Evolutionary conservation across 345 rosid genomes (phyloP), one percentile per base, ranked within the genome.

Genomic region (Gynandropsis gynandra): DNA sequence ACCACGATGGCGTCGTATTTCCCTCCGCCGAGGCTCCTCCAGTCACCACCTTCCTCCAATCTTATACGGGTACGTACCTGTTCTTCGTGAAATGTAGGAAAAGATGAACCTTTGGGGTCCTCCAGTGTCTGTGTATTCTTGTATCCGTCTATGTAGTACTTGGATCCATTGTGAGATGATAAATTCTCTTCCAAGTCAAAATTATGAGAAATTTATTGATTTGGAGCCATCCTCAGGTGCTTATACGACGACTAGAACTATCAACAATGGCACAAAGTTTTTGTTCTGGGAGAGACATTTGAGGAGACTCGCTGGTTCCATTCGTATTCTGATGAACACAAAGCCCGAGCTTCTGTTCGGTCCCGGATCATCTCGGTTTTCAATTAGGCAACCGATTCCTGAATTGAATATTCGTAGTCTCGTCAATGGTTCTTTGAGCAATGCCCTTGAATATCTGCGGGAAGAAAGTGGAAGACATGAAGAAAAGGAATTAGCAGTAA

Each of bases 231-330:
- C 16, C 10, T n/a, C 73, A 82, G 95, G 97, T 32, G 83, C 93
- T 16, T 85, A 85, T 77, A 79, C 95, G 4, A 82, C 89, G 58
- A 72, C 98, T 6, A 76, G 96, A 40, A 82, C 98, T 24, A 78
- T 74, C 66, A 58, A 71, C 69, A 73, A 52, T 40, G 77, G 56
- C 4, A 45, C 76, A 12, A 67, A 69, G 34, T 61, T 87, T 61
- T 65, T 87, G 58, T 82, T 86, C 56, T 80, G 95, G 95, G 80
- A 70, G 15, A 69, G 92, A 14, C 95, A 82, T 65, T 42, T 85
- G 42, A 65, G 55, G 5, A 63, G 95, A 50, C 80, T 82, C 4
- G 58, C 84, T 1, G 57, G 67, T 68, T 85, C 97, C 8, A 66
- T 72, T 5, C 73, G 61, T 63, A 77, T 85, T 43, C 75, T 82